Evolutionary conservation across 2,329 filamentous ascomycete genomes (phyloP), one percentile per base, ranked within the genome.

Genomic region (Lizonia empirigonia): DNA sequence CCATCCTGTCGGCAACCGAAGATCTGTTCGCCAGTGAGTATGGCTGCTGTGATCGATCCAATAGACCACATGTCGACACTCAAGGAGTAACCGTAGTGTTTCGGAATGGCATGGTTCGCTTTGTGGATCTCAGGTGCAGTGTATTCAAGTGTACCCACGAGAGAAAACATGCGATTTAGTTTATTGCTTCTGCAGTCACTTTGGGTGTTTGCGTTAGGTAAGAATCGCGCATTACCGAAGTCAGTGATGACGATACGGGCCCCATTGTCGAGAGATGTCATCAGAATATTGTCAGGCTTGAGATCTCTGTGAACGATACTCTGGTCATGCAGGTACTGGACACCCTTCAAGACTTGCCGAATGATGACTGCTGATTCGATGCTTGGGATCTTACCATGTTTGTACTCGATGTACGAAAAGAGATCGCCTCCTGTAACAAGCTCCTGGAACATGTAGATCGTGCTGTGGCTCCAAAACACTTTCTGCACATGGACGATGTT

Each of bases 11-110:
- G 30, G 36, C 74, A 69, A 13, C 64, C 70, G 53, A 83, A 83
- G 2, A 82, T 68, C 2, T 73, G 69, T 8, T 79, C 72, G 12
- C 80, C 80, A 0, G 78, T 78, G 13, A 86, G 70, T 12, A 86
- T 65, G 7, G 78, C 73, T 7, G 75, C 76, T 2, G 81, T 74
- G 2, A 86, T 74, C 37, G 77, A 78, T 5, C 84, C 84, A n/a
- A 86, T 61, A 0, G 83, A 83, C 83, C 83, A 86, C 66, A 87
- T 77, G 57, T 87, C 84, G 7, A 85, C 76, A 8, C 81, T 77
- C 61, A 80, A 79, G 22, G 80, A 83, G 63, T 86, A 86, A 2
- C 82, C 81, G 27, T 63, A 36, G 1, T 63, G 53, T 1, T 30
- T 26, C 7, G 62, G 60, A 20, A 63, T 67, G 23, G 51, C 53